Evolutionary conservation across 148 eudicot species (phyloP).

Genomic region (Rhododendron simsii): DNA sequence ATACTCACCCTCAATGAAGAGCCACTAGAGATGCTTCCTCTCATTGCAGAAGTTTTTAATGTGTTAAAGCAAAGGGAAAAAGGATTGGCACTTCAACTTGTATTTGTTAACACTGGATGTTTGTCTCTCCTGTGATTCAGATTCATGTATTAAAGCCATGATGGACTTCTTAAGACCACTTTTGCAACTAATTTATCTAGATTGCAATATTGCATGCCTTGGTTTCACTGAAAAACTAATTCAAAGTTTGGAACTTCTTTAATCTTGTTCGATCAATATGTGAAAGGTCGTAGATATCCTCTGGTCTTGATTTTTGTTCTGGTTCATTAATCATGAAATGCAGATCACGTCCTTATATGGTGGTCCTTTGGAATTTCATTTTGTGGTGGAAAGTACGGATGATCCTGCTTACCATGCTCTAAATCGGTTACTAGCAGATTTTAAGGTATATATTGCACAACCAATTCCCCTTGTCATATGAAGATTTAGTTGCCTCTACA

Average conservation of each 20-base stretch:
- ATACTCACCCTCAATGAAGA: neutral
- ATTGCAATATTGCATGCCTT: neutral
- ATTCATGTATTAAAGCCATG: neutral
- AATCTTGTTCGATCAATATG: neutral
- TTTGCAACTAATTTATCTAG: neutral
- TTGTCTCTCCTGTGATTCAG: neutral
- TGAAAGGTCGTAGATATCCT: neutral
- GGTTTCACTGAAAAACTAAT: neutral
- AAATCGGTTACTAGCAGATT: slow-evolving; percentile 54
- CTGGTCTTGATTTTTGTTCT: neutral
- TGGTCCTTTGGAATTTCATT: slow-evolving; percentile 80
- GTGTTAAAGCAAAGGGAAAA: neutral
- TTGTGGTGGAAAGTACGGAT: slow-evolving; percentile 80
- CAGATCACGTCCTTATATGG: slow-evolving; percentile 91
- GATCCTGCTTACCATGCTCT: slow-evolving; percentile 87
- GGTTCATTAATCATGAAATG: slow-evolving; percentile 15
- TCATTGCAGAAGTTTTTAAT: neutral
- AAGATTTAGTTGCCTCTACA: neutral
- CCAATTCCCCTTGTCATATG: neutral
- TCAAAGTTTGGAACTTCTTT: neutral
- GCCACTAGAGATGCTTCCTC: neutral
- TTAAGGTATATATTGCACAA: slow-evolving; percentile 40
- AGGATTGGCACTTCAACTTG: neutral
- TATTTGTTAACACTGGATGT: neutral
- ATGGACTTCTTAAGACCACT: neutral